phyloP scores from a whole-genome alignment of 441 rosid species.

The Aleurites moluccanus region DNA sequence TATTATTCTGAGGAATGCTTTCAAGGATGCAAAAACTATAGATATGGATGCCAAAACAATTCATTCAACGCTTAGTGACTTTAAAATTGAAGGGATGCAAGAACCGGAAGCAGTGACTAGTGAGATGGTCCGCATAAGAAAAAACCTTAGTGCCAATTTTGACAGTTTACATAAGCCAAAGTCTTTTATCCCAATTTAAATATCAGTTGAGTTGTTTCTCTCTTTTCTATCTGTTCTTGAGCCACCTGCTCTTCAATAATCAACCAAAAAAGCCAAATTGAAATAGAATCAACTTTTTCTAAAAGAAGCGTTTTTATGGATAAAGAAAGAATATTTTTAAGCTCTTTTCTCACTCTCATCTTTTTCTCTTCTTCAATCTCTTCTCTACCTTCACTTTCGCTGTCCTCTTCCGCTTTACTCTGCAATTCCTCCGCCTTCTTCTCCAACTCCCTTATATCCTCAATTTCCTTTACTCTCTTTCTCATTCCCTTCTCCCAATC shows the following conservation, averaged over 20 bases:
- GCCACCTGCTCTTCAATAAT: slow-evolving; percentile 41
- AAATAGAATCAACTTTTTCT: no score
- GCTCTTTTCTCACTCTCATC: no score
- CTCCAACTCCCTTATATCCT: slow-evolving; percentile 76
- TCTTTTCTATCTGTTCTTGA: no score
- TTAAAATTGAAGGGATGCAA: slow-evolving; percentile 75
- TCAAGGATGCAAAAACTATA: slow-evolving; percentile 53
- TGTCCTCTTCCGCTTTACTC: slow-evolving; percentile 47
- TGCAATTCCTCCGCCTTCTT: slow-evolving; percentile 87
- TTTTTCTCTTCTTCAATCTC: no score
- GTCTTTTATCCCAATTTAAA: slow-evolving; percentile 92
- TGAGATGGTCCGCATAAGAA: no score
- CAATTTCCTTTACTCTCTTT: slow-evolving; percentile 57
- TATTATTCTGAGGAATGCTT: slow-evolving; percentile 80
- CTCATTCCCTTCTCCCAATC: no score
- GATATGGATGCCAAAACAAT: slow-evolving; percentile 53
- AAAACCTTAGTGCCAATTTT: slow-evolving; percentile 88
- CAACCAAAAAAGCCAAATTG: not conserved
- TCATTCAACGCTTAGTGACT: slow-evolving; percentile 65
- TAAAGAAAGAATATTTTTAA: slow-evolving; percentile 57
- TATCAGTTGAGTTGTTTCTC: slow-evolving; percentile 87
- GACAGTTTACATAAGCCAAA: no score
- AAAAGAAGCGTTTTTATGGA: not conserved
- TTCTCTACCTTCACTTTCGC: slow-evolving; percentile 35
- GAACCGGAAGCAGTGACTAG: slow-evolving; percentile 97